Conservation (phyloP, 2,329 filamentous ascomycete genomes). For the Didymella exigua region DNA sequence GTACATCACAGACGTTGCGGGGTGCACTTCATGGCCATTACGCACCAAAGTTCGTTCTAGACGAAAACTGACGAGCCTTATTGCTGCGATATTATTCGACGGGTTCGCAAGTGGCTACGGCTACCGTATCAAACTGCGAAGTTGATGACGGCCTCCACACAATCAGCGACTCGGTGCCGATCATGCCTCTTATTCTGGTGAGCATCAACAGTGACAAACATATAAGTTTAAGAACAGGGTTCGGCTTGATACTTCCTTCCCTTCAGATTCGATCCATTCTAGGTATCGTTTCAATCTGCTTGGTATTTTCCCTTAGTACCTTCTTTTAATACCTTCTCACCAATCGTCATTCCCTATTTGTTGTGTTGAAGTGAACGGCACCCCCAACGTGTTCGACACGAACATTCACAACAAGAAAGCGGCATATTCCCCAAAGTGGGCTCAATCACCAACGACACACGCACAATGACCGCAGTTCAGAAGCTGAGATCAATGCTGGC, state of each 20-base stretch:
- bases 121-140: background rate
- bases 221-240: background rate
- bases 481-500: conserved; percentile 41
- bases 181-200: background rate
- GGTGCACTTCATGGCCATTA: conserved; percentile 18
- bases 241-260: background rate
- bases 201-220: conserved; percentile 8
- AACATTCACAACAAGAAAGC: background rate
- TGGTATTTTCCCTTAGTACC: too few relatives aligned
- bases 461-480: conserved; percentile 33
- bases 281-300: background rate
- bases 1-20: conserved; percentile 32
- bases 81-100: background rate
- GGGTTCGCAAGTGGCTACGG: background rate
- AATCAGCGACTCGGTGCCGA: background rate
- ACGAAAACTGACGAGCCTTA: conserved; percentile 1
- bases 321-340: background rate
- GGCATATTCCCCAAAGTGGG: conserved; percentile 9
- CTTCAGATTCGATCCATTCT: background rate
- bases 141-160: background rate
- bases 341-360: background rate
- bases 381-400: background rate
- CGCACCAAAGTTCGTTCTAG: conserved; percentile 7
- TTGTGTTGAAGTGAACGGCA: conserved; percentile 6
- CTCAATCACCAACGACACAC: conserved; percentile 15